phyloP scores from a whole-genome alignment of 1,284 basidiomycete genomes.

The Athelia sp. region DNA sequence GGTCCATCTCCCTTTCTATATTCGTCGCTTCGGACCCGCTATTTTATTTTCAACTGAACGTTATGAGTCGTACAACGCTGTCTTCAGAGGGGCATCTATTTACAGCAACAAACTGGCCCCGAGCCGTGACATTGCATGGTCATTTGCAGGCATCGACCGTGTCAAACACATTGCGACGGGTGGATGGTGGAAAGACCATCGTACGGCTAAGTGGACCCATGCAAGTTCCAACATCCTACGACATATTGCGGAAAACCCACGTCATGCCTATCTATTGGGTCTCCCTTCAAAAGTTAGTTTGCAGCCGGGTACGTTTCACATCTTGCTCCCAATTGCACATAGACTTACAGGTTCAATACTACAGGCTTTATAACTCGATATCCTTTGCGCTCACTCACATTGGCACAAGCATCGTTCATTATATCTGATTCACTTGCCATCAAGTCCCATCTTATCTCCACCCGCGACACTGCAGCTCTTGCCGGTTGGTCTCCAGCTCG shows the following conservation, averaged over 20 bases:
- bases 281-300: no score
- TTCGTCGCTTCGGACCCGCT: constrained; percentile 9
- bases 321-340: no score
- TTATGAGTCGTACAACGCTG: constrained; percentile 9
- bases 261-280: no score
- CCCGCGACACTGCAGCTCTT: no score
- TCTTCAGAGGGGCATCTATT: constrained; percentile 7
- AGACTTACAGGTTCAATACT: no score
- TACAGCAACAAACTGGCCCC: constrained; percentile 13
- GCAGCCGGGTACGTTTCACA: no score
- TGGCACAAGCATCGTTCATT: no score
- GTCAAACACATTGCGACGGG: constrained; percentile 8
- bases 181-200: constrained; percentile 4
- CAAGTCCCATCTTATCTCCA: no score
- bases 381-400: neutral
- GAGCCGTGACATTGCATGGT: constrained; percentile 8
- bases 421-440: no score
- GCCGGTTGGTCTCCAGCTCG: no score
- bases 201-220: neutral
- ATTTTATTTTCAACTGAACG: constrained; percentile 3
- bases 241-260: no score
- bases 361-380: constrained; percentile 3
- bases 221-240: neutral
- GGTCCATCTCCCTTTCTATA: constrained; percentile 7
- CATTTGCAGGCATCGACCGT: constrained; percentile 4